These are phyloP conservation scores for Cryptococcus floricola DNA, from an alignment of 1,284 basidiomycete species.

Conservation along the genomic window DNA sequence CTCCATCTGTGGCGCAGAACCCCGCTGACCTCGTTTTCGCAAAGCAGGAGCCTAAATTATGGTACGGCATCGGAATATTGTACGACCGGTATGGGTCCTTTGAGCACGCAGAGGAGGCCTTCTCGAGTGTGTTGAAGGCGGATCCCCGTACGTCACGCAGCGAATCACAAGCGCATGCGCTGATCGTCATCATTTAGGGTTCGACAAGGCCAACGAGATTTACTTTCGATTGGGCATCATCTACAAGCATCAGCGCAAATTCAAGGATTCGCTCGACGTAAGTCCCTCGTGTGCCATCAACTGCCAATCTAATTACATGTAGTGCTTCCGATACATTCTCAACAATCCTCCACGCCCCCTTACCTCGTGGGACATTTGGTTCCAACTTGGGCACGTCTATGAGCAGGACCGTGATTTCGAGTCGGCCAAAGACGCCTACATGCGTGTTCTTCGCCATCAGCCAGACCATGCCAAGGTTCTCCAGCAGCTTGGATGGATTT, in stretches of 20 bases:
- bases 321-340: slow-evolving; percentile 93
- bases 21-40: too few species aligned
- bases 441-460: slow-evolving; percentile 90
- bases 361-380: slow-evolving; percentile 97
- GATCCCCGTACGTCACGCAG: slow-evolving; percentile 67
- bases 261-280: slow-evolving; percentile 68
- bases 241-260: slow-evolving; percentile 98
- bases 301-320: background rate
- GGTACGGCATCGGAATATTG: slow-evolving; percentile 98
- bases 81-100: slow-evolving; percentile 98
- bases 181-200: slow-evolving; percentile 57
- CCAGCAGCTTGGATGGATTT: slow-evolving; percentile 96
- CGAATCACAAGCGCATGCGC: slow-evolving; percentile 3
- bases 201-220: slow-evolving; percentile 98
- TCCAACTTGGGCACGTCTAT: slow-evolving; percentile 98
- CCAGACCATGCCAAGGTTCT: slow-evolving; percentile 94
- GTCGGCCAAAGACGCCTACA: slow-evolving; percentile 90
- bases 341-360: slow-evolving; percentile 91
- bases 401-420: slow-evolving; percentile 69
- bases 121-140: slow-evolving; percentile 93
- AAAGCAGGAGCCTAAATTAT: slow-evolving; percentile 87
- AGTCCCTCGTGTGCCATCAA: slow-evolving; percentile 24
- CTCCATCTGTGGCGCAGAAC: slow-evolving; percentile 18
- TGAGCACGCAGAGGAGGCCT: slow-evolving; percentile 98
- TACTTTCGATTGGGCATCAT: slow-evolving; percentile 98